Evolutionary conservation across 108 stramenopile species (phyloP).

Genomic region (Bacterosira constricta): DNA sequence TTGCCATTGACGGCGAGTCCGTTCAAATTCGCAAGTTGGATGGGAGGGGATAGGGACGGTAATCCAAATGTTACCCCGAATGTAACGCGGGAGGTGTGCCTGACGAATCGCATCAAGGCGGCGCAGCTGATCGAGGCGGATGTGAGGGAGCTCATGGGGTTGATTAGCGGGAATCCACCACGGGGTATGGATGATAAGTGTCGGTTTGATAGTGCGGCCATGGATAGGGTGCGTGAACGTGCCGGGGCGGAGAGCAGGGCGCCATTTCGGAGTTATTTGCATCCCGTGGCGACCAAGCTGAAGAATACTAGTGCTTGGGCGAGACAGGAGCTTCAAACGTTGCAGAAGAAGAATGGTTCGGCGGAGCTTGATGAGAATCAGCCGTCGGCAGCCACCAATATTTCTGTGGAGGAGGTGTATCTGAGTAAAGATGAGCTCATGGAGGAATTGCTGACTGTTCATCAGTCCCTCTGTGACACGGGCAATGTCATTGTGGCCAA

Average conservation of each 20-base stretch:
- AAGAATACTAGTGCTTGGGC: conserved; percentile 69
- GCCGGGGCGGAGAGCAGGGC: conserved; percentile 66
- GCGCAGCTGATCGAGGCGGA: conserved; percentile 77
- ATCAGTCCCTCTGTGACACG: conserved; percentile 78
- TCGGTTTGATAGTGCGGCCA: conserved; percentile 20
- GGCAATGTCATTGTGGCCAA: conserved; percentile 84
- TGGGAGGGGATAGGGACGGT: conserved; percentile 98
- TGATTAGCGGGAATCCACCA: conserved; percentile 61
- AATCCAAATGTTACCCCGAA: conserved; percentile 96
- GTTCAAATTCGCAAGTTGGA: conserved; percentile 94
- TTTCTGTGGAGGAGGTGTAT: conserved; percentile 55
- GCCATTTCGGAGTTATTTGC: conserved; percentile 70
- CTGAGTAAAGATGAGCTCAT: conserved; percentile 72
- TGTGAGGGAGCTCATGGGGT: conserved; percentile 57
- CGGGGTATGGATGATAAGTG: conserved; percentile 8
- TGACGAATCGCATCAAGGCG: conserved; percentile 85
- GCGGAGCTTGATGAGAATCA: background rate
- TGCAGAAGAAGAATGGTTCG: conserved; percentile 24
- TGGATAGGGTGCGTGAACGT: conserved; percentile 45
- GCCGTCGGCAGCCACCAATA: conserved; percentile 11
- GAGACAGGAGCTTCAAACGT: conserved; percentile 46
- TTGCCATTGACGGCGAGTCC: conserved; percentile 88
- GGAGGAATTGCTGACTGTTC: conserved; percentile 82
- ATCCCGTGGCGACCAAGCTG: conserved; percentile 70
- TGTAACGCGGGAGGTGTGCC: conserved; percentile 87